Percentiles rank a stretch among this genome's conserved stretches.
These are phyloP conservation scores for Aureobasidium sp. DNA, from an alignment of 2,329 filamentous ascomycete species.

Conservation along the genomic window DNA sequence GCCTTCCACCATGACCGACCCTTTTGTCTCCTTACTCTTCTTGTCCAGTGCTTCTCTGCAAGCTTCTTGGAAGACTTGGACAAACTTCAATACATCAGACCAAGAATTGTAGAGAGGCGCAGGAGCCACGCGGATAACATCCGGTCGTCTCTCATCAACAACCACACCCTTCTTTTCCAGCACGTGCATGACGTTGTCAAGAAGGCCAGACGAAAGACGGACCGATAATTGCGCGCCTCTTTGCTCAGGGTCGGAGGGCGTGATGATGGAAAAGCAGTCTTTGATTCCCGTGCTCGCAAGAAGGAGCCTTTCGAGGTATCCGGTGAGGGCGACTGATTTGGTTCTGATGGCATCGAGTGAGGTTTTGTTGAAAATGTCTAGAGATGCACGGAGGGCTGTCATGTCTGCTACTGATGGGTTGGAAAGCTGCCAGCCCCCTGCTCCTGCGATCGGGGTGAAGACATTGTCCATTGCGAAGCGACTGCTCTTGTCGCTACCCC, in stretches of 20 bases:
- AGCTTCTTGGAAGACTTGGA: slow-evolving; percentile 43
- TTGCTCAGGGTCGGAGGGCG: slow-evolving; percentile 58
- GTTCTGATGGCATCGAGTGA: slow-evolving; percentile 59
- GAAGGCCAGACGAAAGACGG: slow-evolving; percentile 55
- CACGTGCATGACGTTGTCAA: slow-evolving; percentile 58
- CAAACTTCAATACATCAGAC: slow-evolving; percentile 60
- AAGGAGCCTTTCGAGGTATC: slow-evolving; percentile 65
- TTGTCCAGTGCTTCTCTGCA: slow-evolving; percentile 25
- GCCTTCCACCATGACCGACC: slow-evolving; percentile 22
- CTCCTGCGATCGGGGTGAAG: slow-evolving; percentile 70
- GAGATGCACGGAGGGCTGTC: slow-evolving; percentile 61
- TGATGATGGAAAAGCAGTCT: slow-evolving; percentile 48
- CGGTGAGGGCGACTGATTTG: slow-evolving; percentile 66
- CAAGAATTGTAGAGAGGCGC: slow-evolving; percentile 79
- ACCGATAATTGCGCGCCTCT: slow-evolving; percentile 75
- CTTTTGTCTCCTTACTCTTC: neutral
- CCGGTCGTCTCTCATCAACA: slow-evolving; percentile 75
- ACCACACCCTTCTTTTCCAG: slow-evolving; percentile 64
- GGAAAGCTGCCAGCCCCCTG: slow-evolving; percentile 73
- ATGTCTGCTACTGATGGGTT: slow-evolving; percentile 76
- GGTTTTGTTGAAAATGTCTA: slow-evolving; percentile 67
- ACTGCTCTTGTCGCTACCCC: slow-evolving; percentile 68
- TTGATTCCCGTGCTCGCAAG: neutral
- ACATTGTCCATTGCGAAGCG: slow-evolving; percentile 77
- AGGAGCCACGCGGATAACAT: slow-evolving; percentile 77